Evolutionary conservation across 306 rosid genomes (phyloP).

Genomic region (Vigna angularis): DNA sequence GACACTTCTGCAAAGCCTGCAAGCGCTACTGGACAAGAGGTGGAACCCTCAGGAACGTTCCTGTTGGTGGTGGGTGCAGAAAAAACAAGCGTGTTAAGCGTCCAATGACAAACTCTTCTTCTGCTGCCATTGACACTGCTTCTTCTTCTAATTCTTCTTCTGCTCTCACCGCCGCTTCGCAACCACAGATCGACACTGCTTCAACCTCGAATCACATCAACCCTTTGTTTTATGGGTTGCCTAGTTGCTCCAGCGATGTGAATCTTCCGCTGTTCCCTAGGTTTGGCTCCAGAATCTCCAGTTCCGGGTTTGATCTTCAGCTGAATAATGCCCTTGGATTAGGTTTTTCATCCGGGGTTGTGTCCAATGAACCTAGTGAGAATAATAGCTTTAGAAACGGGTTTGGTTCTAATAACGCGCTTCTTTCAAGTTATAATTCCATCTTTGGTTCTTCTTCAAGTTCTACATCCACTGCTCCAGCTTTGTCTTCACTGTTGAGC

Average conservation of each 20-base stretch:
- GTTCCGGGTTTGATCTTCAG: slow-evolving; percentile 61
- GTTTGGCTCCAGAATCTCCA: slow-evolving; percentile 47
- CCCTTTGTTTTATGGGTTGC: slow-evolving; percentile 67
- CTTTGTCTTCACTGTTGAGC: slow-evolving; percentile 64
- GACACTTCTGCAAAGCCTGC: slow-evolving; percentile 98
- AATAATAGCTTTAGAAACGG: slow-evolving; percentile 46
- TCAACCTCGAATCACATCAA: slow-evolving; percentile 49
- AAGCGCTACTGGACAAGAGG: slow-evolving; percentile 98
- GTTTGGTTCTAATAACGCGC: slow-evolving; percentile 44
- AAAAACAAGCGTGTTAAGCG: slow-evolving; percentile 83
- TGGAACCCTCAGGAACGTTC: slow-evolving; percentile 90
- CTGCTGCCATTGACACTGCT: slow-evolving; percentile 43
- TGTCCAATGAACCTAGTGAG: slow-evolving; percentile 36
- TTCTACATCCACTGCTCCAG: slow-evolving; percentile 41
- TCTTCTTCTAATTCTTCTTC: slow-evolving; percentile 45
- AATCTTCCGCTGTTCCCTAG: slow-evolving; percentile 55
- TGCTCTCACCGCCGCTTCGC: slow-evolving; percentile 46
- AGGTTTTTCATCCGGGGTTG: slow-evolving; percentile 60
- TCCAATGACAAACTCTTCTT: slow-evolving; percentile 43
- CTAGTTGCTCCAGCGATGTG: slow-evolving; percentile 53
- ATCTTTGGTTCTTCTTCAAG: slow-evolving; percentile 53
- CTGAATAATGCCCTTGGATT: slow-evolving; percentile 57
- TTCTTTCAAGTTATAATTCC: slow-evolving; percentile 58
- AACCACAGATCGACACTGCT: slow-evolving; percentile 53
- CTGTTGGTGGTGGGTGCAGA: slow-evolving; percentile 92